Evolutionary conservation across 371 early-diverging fungal genomes (phyloP).

Genomic region (Mortierella sp.): DNA sequence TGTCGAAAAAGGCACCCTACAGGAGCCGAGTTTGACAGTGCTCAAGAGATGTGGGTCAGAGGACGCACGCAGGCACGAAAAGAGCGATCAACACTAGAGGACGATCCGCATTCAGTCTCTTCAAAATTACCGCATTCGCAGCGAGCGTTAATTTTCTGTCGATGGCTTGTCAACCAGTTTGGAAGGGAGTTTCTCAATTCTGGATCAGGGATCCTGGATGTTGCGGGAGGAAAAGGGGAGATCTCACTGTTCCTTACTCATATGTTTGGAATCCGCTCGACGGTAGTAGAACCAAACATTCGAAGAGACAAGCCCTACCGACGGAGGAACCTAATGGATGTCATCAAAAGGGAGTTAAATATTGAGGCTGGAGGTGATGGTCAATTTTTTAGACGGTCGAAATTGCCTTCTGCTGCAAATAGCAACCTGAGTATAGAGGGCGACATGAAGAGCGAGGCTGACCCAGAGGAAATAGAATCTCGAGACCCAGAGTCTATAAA

Average conservation of each 20-base stretch:
- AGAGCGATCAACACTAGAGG: constrained; percentile 31
- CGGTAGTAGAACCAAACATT: constrained; percentile 64
- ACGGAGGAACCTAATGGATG: constrained; percentile 58
- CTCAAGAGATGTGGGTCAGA: constrained; percentile 58
- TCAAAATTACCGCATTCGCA: constrained; percentile 65
- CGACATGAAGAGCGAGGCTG: not conserved
- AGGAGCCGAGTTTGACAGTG: constrained; percentile 21
- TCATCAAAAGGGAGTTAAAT: constrained; percentile 54
- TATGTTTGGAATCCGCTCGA: constrained; percentile 60
- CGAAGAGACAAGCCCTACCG: constrained; percentile 61
- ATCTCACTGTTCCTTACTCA: constrained; percentile 64
- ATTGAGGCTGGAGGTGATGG: constrained; percentile 52
- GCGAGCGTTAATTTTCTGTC: constrained; percentile 65
- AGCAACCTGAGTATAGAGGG: no score
- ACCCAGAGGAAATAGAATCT: not conserved
- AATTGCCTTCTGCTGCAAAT: not conserved
- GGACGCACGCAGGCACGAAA: constrained; percentile 42
- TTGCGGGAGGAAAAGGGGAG: constrained; percentile 74
- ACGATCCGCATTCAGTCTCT: constrained; percentile 46
- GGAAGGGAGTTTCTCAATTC: constrained; percentile 39
- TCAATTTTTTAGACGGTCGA: constrained; percentile 31
- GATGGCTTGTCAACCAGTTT: constrained; percentile 63
- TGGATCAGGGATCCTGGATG: constrained; percentile 61
- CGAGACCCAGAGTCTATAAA: constrained; percentile 1
- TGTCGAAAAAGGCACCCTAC: constrained; percentile 36